Base-by-base conservation (phyloP, 2,329 filamentous ascomycete species). In the Colletotrichum tropicale region DNA sequence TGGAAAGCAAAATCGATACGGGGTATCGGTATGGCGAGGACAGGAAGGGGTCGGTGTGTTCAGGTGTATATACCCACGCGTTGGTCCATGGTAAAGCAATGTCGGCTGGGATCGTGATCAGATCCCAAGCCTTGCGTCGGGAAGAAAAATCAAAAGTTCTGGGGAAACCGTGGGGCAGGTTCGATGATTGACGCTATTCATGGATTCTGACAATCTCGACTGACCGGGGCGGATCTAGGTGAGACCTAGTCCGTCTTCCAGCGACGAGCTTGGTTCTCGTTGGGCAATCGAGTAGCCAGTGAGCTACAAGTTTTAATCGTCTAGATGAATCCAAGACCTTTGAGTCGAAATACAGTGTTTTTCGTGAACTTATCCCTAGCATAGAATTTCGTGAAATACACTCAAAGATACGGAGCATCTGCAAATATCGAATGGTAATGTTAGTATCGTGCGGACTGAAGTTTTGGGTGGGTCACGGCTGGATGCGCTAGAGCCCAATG, bases 41-140 rank as follows among this genome's bases (percentile, higher is more conserved):
- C 26, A 30, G 71, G 66, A 48, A 18, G 16, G 36, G 43, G 28
- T 21, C 38, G 72, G 60, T 36, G 48, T 68, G 67, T 21, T 26
- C 64, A 36, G 64, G 43, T 71, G 67, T 71, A 75, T 76, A 75
- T 75, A 76, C 67, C 71, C 67, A 75, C 68, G 71, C 65, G 43
- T 66, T 66, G 75, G 72, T 65, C 43, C 18, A 66, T 52, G 62
- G 55, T 48, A 43, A 52, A 34, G 66, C 67, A 34, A 60, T 36
- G 68, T 26, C n/a, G 43, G 43, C 16, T 34, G 32, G 32, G 43
- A 21, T 43, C 55, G n/a, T 48, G 64, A 56, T 36, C 18, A 62
- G 38, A 18, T 72, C 55, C 43, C 64, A 38, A 43, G 26, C 36
- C 34, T 28, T 72, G 70, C 52, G 64, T 43, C 32, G 62, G 62